These are phyloP conservation scores for Candida quercuum DNA, from an alignment of 805 yeast species.

Conservation along the genomic window DNA sequence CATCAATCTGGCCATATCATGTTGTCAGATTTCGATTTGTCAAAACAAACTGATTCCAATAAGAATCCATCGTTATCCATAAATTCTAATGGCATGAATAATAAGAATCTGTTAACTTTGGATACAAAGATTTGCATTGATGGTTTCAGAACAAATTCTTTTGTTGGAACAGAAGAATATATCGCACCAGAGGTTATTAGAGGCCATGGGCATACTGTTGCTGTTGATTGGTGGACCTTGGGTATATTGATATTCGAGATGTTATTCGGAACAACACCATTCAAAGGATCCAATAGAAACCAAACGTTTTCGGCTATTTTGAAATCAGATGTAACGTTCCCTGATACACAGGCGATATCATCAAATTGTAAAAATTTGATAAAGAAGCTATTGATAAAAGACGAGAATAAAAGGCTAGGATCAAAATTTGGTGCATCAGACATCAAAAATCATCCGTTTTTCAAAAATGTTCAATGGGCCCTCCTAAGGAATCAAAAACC, in stretches of 20 bases:
- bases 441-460: constrained; percentile 84
- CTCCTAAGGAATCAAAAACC: constrained; percentile 87
- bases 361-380: constrained; percentile 76
- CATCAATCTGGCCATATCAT: constrained; percentile 98
- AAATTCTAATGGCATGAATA: constrained; percentile 11
- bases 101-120: constrained; percentile 51
- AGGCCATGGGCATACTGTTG: constrained; percentile 96
- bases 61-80: constrained; percentile 65
- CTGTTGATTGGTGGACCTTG: constrained; percentile 99
- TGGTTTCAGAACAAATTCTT: constrained; percentile 94
- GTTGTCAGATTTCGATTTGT: constrained; percentile 93
- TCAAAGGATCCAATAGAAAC: constrained; percentile 85
- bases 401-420: constrained; percentile 84
- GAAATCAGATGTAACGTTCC: constrained; percentile 77
- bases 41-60: constrained; percentile 77
- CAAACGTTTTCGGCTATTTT: constrained; percentile 85
- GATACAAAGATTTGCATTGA: constrained; percentile 95
- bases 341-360: constrained; percentile 61
- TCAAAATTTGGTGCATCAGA: constrained; percentile 94
- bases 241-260: constrained; percentile 92
- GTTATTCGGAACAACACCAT: constrained; percentile 95
- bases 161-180: constrained; percentile 98
- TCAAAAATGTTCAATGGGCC: constrained; percentile 94
- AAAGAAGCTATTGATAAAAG: constrained; percentile 78
- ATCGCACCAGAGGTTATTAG: constrained; percentile 97